Percentiles rank a stretch among this genome's conserved stretches.
Conservation (phyloP, 2,329 filamentous ascomycete genomes). For the Blastomyces gilchristii region DNA sequence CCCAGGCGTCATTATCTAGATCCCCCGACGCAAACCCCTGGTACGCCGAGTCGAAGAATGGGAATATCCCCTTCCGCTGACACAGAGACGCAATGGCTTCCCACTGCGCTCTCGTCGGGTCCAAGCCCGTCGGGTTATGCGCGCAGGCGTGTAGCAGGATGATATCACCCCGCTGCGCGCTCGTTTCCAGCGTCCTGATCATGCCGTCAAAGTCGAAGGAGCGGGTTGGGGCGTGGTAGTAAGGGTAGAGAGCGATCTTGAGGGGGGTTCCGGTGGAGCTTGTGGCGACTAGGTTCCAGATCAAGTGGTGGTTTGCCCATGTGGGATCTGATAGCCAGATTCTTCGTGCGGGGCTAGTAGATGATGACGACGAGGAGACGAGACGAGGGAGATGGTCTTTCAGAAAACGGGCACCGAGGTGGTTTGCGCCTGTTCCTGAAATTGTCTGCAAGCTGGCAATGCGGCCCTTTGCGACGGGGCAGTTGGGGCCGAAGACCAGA, state of each 20-base stretch:
- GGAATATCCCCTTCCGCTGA: constrained; percentile 73
- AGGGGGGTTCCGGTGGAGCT: constrained; percentile 69
- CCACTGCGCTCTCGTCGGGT: constrained; percentile 89
- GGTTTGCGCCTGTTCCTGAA: constrained; percentile 89
- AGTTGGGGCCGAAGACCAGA: constrained; percentile 63
- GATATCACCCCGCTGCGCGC: constrained; percentile 68
- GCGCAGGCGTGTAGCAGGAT: constrained; percentile 90
- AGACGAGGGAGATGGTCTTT: constrained; percentile 61
- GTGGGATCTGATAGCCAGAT: constrained; percentile 91
- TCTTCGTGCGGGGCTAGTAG: constrained; percentile 37
- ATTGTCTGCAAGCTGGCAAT: constrained; percentile 78
- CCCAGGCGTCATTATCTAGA: constrained; percentile 71
- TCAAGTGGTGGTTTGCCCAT: constrained; percentile 96
- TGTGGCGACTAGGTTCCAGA: constrained; percentile 49
- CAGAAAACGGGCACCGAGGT: constrained; percentile 85
- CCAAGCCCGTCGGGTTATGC: constrained; percentile 94
- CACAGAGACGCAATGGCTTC: constrained; percentile 71
- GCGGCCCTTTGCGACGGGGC: constrained; percentile 21
- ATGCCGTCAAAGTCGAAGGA: constrained; percentile 42
- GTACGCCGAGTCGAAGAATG: constrained; percentile 96
- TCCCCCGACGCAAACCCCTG: constrained; percentile 94
- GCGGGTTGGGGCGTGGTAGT: constrained; percentile 60
- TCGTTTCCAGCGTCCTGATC: constrained; percentile 78
- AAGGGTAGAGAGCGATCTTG: constrained; percentile 70
- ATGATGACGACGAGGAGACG: not conserved